phyloP scores from a whole-genome alignment of 2,329 filamentous ascomycete genomes.

The Penicillium sumatraense region DNA sequence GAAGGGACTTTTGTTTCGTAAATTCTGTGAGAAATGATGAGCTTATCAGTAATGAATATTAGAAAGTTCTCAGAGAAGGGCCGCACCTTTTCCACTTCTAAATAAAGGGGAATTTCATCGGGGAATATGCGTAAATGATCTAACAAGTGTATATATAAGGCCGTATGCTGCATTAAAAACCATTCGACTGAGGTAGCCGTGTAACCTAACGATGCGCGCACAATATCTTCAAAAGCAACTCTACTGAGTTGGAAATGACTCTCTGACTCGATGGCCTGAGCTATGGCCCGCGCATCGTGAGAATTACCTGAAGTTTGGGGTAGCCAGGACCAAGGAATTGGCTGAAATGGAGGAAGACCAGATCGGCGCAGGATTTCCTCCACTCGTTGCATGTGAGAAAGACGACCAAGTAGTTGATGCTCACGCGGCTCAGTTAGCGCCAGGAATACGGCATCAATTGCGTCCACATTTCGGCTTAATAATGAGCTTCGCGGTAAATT shows the following conservation, averaged over 20 bases:
- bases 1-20: constrained; percentile 42
- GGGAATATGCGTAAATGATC: constrained; percentile 38
- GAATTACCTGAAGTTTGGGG: constrained; percentile 30
- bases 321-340: constrained; percentile 43
- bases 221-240: constrained; percentile 46
- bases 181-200: constrained; percentile 39
- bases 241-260: constrained; percentile 45
- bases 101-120: constrained; percentile 36
- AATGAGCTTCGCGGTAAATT: constrained; percentile 41
- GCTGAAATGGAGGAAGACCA: constrained; percentile 24
- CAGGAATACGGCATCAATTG: constrained; percentile 39
- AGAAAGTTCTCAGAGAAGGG: neutral
- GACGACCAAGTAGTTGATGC: constrained; percentile 27
- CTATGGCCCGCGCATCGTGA: constrained; percentile 31
- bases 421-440: constrained; percentile 35
- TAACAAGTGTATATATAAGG: constrained; percentile 38
- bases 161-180: constrained; percentile 45
- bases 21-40: constrained; percentile 35
- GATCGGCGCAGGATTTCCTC: constrained; percentile 45
- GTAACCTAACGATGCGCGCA: constrained; percentile 45
- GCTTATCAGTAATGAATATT: neutral
- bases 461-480: constrained; percentile 36
- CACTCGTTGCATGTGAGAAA: constrained; percentile 44
- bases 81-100: constrained; percentile 43
- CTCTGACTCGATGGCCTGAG: constrained; percentile 41